Evolutionary conservation across 805 yeast species (phyloP), one percentile per base, ranked within the genome.

Genomic region (Zygoascus tannicola): DNA sequence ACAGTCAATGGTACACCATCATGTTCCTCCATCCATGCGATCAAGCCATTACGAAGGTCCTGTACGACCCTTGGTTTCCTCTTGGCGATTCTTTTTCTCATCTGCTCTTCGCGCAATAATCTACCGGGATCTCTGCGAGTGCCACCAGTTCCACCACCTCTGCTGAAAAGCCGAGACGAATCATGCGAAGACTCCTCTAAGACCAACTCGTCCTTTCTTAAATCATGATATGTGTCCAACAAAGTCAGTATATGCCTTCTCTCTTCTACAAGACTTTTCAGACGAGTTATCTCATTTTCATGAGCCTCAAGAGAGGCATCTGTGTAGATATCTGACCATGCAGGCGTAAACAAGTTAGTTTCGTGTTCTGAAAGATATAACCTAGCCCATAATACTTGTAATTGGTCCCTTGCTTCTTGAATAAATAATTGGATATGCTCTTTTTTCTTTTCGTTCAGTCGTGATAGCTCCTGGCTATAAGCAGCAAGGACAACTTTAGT

Each of bases 31-130:
- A 80, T 78, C 66, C 75, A 83, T 10, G 64, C 65, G 3, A 53
- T 46, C 3, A 85, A 53, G 40, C 72, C 73, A 1, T 49, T 35
- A 47, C 71, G 73, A 39, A 90, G 61, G 1, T 68, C 73, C 3
- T 65, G 61, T 7, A 85, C 63, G 0, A 82, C 68, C 32, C 68
- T 66, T 0, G 97, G 97, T 51, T 85, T 65, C 51, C 74, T 74
- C 55, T 77, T 76, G n/a, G 74, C 64, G 5, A 88, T 68, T 43
- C 74, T 73, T 52, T 81, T 81, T 44, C 97, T 67, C 33, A 78
- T 67, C 55, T 73, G 80, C 57, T 87, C 96, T 58, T 90, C 98
- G 45, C 81, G 74, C 45, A 83, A 68, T 46, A 90, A 65, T 14
- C 88, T 80, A 48, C 79, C 80, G 50, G 90, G 88, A 40, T 62